Evolutionary conservation across 176 grass and related monocot species (phyloP), one percentile per base, ranked within the genome.

Genomic region (Oryza nivara): DNA sequence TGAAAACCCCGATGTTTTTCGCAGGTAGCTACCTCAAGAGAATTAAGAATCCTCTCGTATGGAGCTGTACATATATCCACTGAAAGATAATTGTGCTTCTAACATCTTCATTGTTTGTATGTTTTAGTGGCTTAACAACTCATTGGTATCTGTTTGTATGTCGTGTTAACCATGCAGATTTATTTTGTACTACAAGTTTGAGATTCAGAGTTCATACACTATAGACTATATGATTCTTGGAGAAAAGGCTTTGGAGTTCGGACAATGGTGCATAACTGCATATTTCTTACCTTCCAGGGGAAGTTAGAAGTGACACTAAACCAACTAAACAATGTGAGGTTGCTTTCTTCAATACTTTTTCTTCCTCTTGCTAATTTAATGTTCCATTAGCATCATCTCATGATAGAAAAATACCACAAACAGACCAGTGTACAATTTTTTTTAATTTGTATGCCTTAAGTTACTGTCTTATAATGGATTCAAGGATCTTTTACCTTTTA

Each of bases 241-340:
- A 77, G 19, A 67, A 13, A 14, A 54, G 45, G 32, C 47, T 56
- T 70, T 12, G 40, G 14, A 40, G 30, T 25, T 87, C 13, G 9
- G n/a, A 66, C 71, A 54, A 22, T 35, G 20, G 8, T 78, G 68
- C 70, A 32, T 32, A 32, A 32, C 30, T 32, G 30, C 30, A 64
- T 20, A 61, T 22, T 22, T 84, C 38, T 74, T 30, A 58, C 25
- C 47, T 61, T 84, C 36, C 38, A 40, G 34, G 66, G 25, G 60
- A 38, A 67, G 45, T 84, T 52, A 32, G 26, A 38, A 60, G 74
- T 25, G 81, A 35, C 1, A 12, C 2, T 19, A 74, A 84, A 49
- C 54, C 34, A 73, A 43, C 28, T 68, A 86, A 65, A 72, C 43
- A 56, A 70, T 85, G 17, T 46, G 48, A 79, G 68, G 34, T 38